Conservation (phyloP, 2,329 filamentous ascomycete species). For the Nannizziopsis barbatae region DNA sequence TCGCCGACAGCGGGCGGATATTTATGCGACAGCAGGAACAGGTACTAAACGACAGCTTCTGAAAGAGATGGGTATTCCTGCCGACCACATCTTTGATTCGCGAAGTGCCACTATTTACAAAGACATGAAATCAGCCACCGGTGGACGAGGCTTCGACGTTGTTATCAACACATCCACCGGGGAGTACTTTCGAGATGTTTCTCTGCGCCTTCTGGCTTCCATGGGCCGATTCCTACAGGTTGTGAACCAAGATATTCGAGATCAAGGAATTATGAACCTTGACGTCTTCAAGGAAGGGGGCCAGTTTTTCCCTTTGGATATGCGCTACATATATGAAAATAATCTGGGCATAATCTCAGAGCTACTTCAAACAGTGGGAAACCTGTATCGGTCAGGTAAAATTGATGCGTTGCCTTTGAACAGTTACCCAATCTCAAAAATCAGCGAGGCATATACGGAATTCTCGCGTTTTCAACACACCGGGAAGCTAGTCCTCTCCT, state of each 20-base stretch:
- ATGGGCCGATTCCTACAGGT: not conserved
- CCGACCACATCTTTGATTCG: not conserved
- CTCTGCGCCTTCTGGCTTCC: not conserved
- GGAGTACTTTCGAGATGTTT: not conserved
- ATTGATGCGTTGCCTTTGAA: not conserved
- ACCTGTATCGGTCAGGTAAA: not conserved
- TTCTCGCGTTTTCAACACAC: not conserved
- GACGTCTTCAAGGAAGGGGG: not conserved
- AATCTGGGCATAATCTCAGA: not conserved
- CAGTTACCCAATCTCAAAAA: not conserved
- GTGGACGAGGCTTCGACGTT: not conserved
- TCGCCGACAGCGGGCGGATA: constrained; percentile 12
- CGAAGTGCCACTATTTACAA: not conserved
- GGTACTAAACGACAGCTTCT: not conserved
- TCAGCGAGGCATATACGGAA: not conserved
- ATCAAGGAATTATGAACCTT: not conserved
- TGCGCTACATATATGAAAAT: not conserved
- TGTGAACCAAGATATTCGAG: not conserved
- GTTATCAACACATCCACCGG: not conserved
- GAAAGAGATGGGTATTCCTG: not conserved
- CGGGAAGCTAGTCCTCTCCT: not conserved
- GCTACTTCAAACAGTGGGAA: not conserved
- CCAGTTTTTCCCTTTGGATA: not conserved
- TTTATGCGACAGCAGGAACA: constrained; percentile 16
- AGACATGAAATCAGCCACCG: not conserved